These are phyloP conservation scores for Lanzia echinophila DNA, from an alignment of 2,329 filamentous ascomycete genomes.

Conservation along the genomic window DNA sequence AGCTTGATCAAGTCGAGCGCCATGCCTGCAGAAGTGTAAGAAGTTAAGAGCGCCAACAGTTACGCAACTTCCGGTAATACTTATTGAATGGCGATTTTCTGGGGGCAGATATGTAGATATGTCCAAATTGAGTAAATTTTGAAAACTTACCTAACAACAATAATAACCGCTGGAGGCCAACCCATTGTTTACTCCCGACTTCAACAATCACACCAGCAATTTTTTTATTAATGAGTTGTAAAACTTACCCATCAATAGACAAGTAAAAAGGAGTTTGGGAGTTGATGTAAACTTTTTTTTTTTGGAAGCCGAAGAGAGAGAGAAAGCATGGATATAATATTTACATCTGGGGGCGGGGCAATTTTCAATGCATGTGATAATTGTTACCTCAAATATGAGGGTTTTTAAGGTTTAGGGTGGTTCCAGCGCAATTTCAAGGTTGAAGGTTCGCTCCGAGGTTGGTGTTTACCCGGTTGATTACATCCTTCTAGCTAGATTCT, in stretches of 20 bases:
- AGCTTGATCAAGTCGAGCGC: constrained; percentile 85
- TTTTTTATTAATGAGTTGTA: not conserved
- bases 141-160: constrained; percentile 43
- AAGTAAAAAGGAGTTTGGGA: not conserved
- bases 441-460: too few species aligned
- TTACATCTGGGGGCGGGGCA: not conserved
- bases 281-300: not conserved
- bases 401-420: too few species aligned
- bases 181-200: constrained; percentile 31
- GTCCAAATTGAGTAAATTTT: constrained; percentile 1
- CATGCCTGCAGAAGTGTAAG: constrained; percentile 55
- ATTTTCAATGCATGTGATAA: not conserved
- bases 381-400: too few species aligned
- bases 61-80: not conserved
- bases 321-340: too few species aligned
- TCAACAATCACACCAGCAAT: constrained; percentile 9
- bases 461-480: too few species aligned
- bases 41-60: not conserved
- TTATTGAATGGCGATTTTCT: not conserved
- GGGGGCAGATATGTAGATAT: not conserved
- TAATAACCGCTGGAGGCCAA: constrained; percentile 43
- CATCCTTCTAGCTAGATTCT: too few species aligned
- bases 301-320: too few species aligned
- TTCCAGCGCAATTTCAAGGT: too few species aligned
- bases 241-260: not conserved